Conservation (phyloP, 1,284 basidiomycete species). For the Tilletia caries region DNA sequence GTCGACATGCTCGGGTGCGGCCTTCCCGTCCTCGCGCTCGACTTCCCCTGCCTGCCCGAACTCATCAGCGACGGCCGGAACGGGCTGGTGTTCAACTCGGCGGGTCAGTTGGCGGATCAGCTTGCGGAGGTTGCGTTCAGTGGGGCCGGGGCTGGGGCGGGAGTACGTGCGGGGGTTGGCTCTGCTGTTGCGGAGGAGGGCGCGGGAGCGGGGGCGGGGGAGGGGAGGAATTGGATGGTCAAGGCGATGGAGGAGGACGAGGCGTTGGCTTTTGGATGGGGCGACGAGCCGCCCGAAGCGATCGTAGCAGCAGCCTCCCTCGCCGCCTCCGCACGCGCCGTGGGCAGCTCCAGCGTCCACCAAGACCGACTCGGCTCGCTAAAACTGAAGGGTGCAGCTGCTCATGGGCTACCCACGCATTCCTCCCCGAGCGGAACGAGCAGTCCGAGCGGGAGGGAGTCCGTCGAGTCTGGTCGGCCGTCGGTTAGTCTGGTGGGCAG, state of each 20-base stretch:
- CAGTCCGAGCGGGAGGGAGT: not conserved
- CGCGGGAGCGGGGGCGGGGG: not conserved
- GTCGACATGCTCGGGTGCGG: conserved; percentile 99
- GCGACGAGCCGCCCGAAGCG: not conserved
- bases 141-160: conserved; percentile 9
- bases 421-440: not conserved
- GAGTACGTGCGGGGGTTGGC: conserved; percentile 13
- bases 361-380: not conserved
- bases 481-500: conserved; percentile 30
- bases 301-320: not conserved
- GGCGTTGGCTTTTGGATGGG: conserved; percentile 10
- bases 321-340: not conserved
- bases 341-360: not conserved
- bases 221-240: conserved; percentile 20
- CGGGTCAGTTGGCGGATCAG: conserved; percentile 68
- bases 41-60: conserved; percentile 81
- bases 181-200: conserved; percentile 7
- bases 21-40: conserved; percentile 83
- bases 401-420: not conserved
- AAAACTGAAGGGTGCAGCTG: not conserved
- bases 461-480: not conserved
- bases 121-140: conserved; percentile 57
- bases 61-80: conserved; percentile 79
- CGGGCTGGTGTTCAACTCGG: conserved; percentile 72
- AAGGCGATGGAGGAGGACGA: conserved; percentile 1